Conservation (phyloP, 2,329 filamentous ascomycete species). For the Teratosphaeria nubilosa region DNA sequence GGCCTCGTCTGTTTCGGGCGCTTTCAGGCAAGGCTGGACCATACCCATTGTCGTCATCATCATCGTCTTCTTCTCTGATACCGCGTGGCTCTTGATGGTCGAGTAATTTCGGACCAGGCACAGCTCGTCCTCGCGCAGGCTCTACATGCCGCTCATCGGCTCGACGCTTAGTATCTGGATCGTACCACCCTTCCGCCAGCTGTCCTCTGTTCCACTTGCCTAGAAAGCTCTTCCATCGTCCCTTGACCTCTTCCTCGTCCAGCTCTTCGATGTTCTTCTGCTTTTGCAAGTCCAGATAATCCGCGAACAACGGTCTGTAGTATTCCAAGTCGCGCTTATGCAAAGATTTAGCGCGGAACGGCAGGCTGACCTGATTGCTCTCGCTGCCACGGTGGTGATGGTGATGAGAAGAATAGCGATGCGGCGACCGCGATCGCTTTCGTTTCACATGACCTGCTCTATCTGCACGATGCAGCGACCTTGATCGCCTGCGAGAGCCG, state of each 20-base stretch:
- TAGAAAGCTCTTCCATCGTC: constrained; percentile 89
- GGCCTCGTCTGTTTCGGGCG: constrained; percentile 33
- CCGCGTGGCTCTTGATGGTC: constrained; percentile 16
- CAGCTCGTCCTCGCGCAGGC: neutral
- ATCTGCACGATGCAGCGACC: constrained; percentile 8
- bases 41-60: constrained; percentile 47
- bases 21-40: constrained; percentile 41
- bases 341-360: constrained; percentile 39
- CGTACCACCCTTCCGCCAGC: constrained; percentile 87
- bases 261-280: constrained; percentile 57
- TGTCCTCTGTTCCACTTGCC: constrained; percentile 86
- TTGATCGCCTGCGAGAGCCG: constrained; percentile 14
- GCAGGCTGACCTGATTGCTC: constrained; percentile 8
- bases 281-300: constrained; percentile 86
- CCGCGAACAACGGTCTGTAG: constrained; percentile 65
- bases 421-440: constrained; percentile 19
- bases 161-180: constrained; percentile 57
- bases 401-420: constrained; percentile 9
- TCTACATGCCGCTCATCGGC: constrained; percentile 28
- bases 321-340: constrained; percentile 56
- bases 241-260: constrained; percentile 63
- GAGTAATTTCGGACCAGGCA: neutral
- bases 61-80: constrained; percentile 1
- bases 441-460: constrained; percentile 10
- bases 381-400: constrained; percentile 1